phyloP scores from a whole-genome alignment of 768 basidiomycete genomes.

The Tricholomella constricta region DNA sequence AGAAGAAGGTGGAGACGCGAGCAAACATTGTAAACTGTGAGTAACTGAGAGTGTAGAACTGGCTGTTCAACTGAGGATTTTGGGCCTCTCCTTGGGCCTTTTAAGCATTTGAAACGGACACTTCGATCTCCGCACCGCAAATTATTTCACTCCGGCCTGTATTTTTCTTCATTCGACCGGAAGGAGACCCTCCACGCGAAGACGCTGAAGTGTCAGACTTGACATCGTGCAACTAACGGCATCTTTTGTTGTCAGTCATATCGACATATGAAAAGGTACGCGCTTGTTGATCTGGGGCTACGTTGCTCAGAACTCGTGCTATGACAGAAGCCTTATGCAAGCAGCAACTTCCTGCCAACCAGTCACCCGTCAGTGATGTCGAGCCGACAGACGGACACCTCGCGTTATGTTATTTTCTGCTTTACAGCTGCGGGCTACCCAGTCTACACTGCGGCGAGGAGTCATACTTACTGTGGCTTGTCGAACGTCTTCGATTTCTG shows the following conservation, averaged over 20 bases:
- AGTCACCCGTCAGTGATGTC: too few relatives aligned
- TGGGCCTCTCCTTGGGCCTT: background rate
- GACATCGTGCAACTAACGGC: slow-evolving; percentile 3
- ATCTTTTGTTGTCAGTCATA: background rate
- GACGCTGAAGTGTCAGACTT: slow-evolving; percentile 1
- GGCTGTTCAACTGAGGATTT: slow-evolving; percentile 11
- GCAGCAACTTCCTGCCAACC: too few relatives aligned
- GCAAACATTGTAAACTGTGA: slow-evolving; percentile 10
- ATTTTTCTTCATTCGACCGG: background rate
- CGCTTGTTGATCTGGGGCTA: background rate
- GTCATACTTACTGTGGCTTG: too few relatives aligned
- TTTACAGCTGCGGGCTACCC: too few relatives aligned
- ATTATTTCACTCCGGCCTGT: background rate
- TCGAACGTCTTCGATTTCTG: too few relatives aligned
- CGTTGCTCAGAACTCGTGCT: background rate
- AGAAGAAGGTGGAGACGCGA: slow-evolving; percentile 11
- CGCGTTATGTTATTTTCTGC: too few relatives aligned
- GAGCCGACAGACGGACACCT: too few relatives aligned
- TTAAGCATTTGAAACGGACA: slow-evolving; percentile 2
- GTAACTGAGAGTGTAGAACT: slow-evolving; percentile 12
- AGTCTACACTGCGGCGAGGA: too few relatives aligned
- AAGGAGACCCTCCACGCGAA: background rate
- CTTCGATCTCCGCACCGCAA: slow-evolving; percentile 1
- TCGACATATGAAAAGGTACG: background rate
- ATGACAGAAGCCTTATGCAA: background rate